Evolutionary conservation across 768 basidiomycete genomes (phyloP).

Genomic region (Kwoniella bestiolae): DNA sequence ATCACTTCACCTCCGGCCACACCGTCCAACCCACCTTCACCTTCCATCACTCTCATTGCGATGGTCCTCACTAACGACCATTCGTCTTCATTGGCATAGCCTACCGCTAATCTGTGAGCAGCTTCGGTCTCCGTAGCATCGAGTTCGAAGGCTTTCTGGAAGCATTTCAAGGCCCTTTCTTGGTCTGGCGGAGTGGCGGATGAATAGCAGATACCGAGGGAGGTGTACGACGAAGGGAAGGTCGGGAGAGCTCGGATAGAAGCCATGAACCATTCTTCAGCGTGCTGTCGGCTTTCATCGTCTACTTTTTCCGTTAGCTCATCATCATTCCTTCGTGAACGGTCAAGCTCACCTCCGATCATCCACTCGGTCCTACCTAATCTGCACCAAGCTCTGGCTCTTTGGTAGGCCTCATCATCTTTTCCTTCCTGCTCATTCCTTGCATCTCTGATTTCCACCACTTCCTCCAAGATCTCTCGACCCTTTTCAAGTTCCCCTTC

Average conservation of each 20-base stretch:
- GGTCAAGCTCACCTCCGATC: slow-evolving; percentile 63
- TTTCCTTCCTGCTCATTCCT: slow-evolving; percentile 56
- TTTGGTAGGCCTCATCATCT: slow-evolving; percentile 64
- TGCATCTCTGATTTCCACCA: slow-evolving; percentile 46
- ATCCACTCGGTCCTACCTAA: slow-evolving; percentile 78
- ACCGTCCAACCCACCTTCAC: slow-evolving; percentile 78
- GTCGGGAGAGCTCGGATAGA: slow-evolving; percentile 74
- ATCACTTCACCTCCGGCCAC: slow-evolving; percentile 61
- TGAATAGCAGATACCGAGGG: slow-evolving; percentile 89
- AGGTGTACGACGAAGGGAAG: slow-evolving; percentile 91
- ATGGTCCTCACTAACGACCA: slow-evolving; percentile 96
- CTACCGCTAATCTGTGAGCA: slow-evolving; percentile 78
- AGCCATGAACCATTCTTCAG: slow-evolving; percentile 77
- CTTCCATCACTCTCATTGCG: slow-evolving; percentile 88
- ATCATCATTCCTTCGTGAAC: background rate
- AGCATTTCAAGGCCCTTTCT: slow-evolving; percentile 87
- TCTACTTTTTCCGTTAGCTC: slow-evolving; percentile 22
- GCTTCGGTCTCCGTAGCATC: slow-evolving; percentile 86
- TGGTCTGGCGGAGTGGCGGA: slow-evolving; percentile 73
- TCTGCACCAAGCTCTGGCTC: slow-evolving; percentile 82
- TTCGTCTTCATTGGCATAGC: slow-evolving; percentile 88
- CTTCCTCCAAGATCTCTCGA: slow-evolving; percentile 46
- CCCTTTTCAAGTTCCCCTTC: slow-evolving; percentile 51
- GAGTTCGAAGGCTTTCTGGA: slow-evolving; percentile 96
- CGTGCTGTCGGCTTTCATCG: slow-evolving; percentile 61